Percentiles rank a stretch among this genome's conserved stretches.
phyloP scores from a whole-genome alignment of 2,329 filamentous ascomycete species.

The Huntiella savannae region DNA sequence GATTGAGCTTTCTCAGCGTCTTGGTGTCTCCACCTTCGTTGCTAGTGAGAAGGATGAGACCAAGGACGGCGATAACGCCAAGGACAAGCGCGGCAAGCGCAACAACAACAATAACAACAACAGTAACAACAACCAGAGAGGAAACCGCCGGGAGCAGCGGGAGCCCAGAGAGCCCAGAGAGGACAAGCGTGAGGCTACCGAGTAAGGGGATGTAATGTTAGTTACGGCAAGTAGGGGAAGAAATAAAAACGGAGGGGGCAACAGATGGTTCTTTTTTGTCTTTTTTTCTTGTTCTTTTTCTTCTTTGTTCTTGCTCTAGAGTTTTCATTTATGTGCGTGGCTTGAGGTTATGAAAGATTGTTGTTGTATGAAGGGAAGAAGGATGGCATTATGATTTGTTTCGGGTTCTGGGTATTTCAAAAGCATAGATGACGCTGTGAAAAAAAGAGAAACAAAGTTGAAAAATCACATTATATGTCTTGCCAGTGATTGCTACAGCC shows the following conservation, averaged over 20 bases:
- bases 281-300: background rate
- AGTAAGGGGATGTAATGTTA: slow-evolving; percentile 16
- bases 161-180: slow-evolving; percentile 11
- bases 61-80: slow-evolving; percentile 25
- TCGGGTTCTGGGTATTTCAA: too few relatives aligned
- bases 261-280: background rate
- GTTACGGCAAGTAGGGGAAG: background rate
- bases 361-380: too few relatives aligned
- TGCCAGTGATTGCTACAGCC: too few relatives aligned
- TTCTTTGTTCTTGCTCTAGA: background rate
- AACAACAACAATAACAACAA: slow-evolving; percentile 22
- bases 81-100: slow-evolving; percentile 27
- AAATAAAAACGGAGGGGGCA: slow-evolving; percentile 9
- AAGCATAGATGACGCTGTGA: too few relatives aligned
- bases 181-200: slow-evolving; percentile 15
- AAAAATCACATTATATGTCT: too few relatives aligned
- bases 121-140: slow-evolving; percentile 29
- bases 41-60: slow-evolving; percentile 30
- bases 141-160: slow-evolving; percentile 20
- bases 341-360: too few relatives aligned
- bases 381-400: too few relatives aligned
- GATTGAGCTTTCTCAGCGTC: slow-evolving; percentile 89
- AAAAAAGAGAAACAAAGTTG: too few relatives aligned
- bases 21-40: slow-evolving; percentile 58
- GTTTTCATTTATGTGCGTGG: too few relatives aligned